Evolutionary conservation across 2,329 filamentous ascomycete genomes (phyloP), one percentile per base, ranked within the genome.

Genomic region (Stachybotrys echinatus): DNA sequence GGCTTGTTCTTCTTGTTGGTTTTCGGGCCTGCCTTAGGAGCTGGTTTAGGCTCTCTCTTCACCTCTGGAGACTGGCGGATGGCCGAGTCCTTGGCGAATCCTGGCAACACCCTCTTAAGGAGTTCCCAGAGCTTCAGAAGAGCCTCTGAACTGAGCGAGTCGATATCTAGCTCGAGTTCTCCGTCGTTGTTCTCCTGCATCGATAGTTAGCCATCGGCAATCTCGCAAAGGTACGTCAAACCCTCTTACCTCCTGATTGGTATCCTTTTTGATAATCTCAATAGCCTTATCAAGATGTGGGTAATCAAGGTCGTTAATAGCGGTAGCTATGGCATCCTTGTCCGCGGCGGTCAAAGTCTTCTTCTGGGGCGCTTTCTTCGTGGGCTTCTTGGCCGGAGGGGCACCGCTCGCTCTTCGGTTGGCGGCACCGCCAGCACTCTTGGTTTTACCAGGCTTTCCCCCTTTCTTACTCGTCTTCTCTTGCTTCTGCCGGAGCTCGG

Each of bases 261-360:
- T 95, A 57, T 95, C 92, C 56, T 83, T 83, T 66, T 95, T 90
- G 63, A 99, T 97, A 54, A 97, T 92, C 52, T 87, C 83, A 27
- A 96, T 89, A 1, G 92, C 90, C 57, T 84, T 83, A 46, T 85
- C 80, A 62, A 96, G 87, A 57, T 89, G 84, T n/a, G 77, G 75
- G 46, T 87, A 86, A 18, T 91, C 85, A 50, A 97, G 82, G 54
- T 85, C 85, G 59, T 86, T 88, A 55, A 96, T 94, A 14, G 88
- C 88, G 51, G 87, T 85, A 2, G 90, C 92, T 51, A 99, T 95
- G 56, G 92, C 83, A 51, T 94, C 89, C 74, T 97, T 97, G 70
- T 99, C 91, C 4, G 86, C 77, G 52, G 83, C 85, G 42, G 90
- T 83, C 61, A 88, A 81, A 48, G 79, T 79, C 62, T 68, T 73